Evolutionary conservation across 1,139 yeast genomes (phyloP).

Genomic region (Petasospora fabianii): DNA sequence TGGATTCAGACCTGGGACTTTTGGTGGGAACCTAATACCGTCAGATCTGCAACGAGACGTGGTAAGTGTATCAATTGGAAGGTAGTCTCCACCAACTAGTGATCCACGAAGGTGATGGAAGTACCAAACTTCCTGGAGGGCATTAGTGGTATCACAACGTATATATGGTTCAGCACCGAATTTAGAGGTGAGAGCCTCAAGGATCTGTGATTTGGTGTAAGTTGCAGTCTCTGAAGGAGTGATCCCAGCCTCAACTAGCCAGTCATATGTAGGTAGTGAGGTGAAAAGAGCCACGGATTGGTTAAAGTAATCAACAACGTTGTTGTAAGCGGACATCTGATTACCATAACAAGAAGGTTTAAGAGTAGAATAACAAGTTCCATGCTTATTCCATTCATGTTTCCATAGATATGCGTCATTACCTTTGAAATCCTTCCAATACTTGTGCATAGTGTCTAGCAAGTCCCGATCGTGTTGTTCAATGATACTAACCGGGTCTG

Average conservation of each 20-base stretch:
- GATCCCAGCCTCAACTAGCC: constrained; percentile 65
- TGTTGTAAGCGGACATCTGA: constrained; percentile 38
- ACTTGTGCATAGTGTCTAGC: constrained; percentile 49
- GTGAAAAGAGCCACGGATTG: constrained; percentile 62
- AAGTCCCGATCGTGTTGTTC: constrained; percentile 46
- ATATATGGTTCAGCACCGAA: constrained; percentile 65
- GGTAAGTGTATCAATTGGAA: constrained; percentile 57
- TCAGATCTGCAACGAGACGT: constrained; percentile 51
- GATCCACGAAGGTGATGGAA: constrained; percentile 80
- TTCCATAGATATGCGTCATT: constrained; percentile 78
- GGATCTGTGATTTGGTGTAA: constrained; percentile 62
- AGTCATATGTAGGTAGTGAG: constrained; percentile 65
- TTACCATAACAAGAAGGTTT: constrained; percentile 55
- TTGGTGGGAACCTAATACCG: constrained; percentile 77
- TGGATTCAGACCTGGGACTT: constrained; percentile 30
- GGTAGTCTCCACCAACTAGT: constrained; percentile 58
- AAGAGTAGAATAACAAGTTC: constrained; percentile 83
- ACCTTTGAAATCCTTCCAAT: constrained; percentile 81
- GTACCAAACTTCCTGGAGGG: constrained; percentile 88
- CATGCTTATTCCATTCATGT: constrained; percentile 95
- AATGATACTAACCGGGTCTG: constrained; percentile 52
- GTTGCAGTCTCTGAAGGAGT: constrained; percentile 58
- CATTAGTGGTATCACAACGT: constrained; percentile 64
- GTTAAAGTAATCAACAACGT: constrained; percentile 76
- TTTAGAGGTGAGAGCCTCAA: constrained; percentile 55